Conservation (phyloP, 202 grass and related monocot genomes). For the Brachypodium distachyon region DNA sequence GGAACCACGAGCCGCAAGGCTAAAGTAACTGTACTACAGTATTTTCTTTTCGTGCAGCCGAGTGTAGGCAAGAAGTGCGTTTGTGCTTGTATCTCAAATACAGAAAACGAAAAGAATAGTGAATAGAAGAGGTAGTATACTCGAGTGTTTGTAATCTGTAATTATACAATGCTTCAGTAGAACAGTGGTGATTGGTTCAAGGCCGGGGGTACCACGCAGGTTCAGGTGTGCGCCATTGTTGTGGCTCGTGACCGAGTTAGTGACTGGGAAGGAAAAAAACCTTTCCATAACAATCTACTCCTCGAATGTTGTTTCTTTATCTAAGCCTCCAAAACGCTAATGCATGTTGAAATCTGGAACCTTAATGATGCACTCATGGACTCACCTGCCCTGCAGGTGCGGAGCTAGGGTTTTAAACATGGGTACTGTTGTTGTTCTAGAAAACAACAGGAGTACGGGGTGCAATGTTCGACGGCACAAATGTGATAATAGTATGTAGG, state of each 20-base stretch:
- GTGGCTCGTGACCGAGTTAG: background rate
- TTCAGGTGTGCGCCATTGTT: background rate
- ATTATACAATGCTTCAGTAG: background rate
- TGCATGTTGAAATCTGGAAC: background rate
- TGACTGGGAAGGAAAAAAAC: background rate
- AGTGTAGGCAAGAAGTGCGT: slow-evolving; percentile 23
- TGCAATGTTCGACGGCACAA: no score
- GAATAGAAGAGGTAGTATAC: background rate
- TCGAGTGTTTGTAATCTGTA: background rate
- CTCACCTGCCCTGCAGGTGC: background rate
- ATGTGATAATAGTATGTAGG: no score
- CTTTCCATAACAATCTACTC: background rate
- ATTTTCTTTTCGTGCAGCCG: slow-evolving; percentile 19
- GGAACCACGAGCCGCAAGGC: slow-evolving; percentile 12
- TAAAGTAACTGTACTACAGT: slow-evolving; percentile 39
- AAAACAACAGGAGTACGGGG: no score
- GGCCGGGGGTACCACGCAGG: background rate
- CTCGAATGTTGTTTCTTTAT: no score
- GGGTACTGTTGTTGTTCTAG: no score
- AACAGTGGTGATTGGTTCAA: background rate
- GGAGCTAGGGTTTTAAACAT: no score
- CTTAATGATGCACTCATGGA: background rate
- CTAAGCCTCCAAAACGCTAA: no score
- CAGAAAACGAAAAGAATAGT: slow-evolving; percentile 1
- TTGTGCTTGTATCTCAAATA: slow-evolving; percentile 12